Percentiles rank a stretch among this genome's conserved stretches.
Conservation (phyloP, 371 early-diverging fungal genomes). For the Mortierella sp. region DNA sequence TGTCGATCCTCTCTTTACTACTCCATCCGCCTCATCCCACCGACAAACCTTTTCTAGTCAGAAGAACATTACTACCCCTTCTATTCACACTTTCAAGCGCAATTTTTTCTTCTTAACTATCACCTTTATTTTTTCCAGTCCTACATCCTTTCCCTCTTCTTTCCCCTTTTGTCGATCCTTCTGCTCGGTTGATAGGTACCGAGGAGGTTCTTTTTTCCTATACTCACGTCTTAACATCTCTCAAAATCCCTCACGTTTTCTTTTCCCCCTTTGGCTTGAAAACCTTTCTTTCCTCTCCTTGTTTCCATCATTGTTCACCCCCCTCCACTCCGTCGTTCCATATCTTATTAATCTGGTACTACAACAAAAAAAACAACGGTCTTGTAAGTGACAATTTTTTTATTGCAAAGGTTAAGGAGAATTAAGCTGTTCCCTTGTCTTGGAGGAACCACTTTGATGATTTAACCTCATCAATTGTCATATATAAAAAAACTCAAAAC, state of each 20-base stretch:
- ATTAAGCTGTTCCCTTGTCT: neutral
- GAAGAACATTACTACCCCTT: slow-evolving; percentile 10
- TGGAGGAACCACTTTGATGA: neutral
- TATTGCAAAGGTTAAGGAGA: neutral
- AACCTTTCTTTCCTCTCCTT: slow-evolving; percentile 8
- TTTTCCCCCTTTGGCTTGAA: slow-evolving; percentile 6
- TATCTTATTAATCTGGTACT: neutral
- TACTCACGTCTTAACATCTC: slow-evolving; percentile 21
- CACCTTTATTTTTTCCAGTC: neutral
- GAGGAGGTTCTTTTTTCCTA: slow-evolving; percentile 21
- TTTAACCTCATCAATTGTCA: neutral
- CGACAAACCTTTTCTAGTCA: slow-evolving; percentile 3
- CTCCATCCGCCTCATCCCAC: neutral
- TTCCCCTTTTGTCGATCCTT: slow-evolving; percentile 15
- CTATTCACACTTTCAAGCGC: slow-evolving; percentile 7
- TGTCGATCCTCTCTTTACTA: neutral
- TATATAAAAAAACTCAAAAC: neutral
- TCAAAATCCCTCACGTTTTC: neutral
- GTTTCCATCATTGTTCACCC: slow-evolving; percentile 6
- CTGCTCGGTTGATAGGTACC: slow-evolving; percentile 9
- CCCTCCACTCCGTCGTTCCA: slow-evolving; percentile 15
- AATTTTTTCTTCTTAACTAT: slow-evolving; percentile 9
- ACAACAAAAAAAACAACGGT: neutral
- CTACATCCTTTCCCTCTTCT: neutral
- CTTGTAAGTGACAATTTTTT: neutral